Evolutionary conservation across 2,329 filamentous ascomycete genomes (phyloP).

Genomic region (Colletotrichum simmondsii): DNA sequence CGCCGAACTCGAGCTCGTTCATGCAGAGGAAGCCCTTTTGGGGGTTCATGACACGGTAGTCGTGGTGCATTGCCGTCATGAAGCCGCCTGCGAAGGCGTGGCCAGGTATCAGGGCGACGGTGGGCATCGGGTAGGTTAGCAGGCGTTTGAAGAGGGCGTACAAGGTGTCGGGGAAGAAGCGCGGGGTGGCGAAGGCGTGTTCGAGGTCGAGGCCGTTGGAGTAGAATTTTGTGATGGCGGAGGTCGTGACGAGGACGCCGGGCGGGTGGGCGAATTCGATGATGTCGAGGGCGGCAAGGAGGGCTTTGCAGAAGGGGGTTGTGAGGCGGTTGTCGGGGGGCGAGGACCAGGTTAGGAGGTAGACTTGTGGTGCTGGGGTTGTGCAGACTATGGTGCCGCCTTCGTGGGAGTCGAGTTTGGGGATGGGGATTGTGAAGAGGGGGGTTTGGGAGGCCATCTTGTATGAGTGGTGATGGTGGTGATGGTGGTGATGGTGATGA

Average conservation of each 20-base stretch:
- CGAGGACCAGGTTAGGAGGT: slow-evolving; percentile 77
- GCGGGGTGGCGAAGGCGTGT: slow-evolving; percentile 68
- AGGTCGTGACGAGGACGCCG: slow-evolving; percentile 81
- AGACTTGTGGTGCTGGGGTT: slow-evolving; percentile 68
- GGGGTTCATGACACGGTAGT: slow-evolving; percentile 83
- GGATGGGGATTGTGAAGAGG: slow-evolving; percentile 71
- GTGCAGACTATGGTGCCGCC: slow-evolving; percentile 73
- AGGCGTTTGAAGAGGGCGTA: slow-evolving; percentile 75
- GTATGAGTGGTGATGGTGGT: not conserved
- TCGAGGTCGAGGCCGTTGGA: slow-evolving; percentile 84
- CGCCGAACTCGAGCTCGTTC: slow-evolving; percentile 85
- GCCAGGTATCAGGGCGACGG: slow-evolving; percentile 81
- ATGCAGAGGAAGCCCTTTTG: slow-evolving; percentile 79
- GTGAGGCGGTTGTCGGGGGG: slow-evolving; percentile 83
- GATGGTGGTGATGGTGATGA: slow-evolving; percentile 8
- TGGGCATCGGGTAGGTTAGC: slow-evolving; percentile 79
- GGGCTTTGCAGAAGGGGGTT: slow-evolving; percentile 72
- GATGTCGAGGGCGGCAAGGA: slow-evolving; percentile 79
- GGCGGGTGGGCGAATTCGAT: slow-evolving; percentile 72
- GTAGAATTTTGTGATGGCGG: slow-evolving; percentile 81
- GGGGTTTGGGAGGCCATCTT: slow-evolving; percentile 43
- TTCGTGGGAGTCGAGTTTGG: slow-evolving; percentile 53
- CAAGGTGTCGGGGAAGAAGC: slow-evolving; percentile 70
- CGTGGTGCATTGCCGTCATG: slow-evolving; percentile 84
- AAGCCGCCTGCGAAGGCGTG: slow-evolving; percentile 86